These are phyloP conservation scores for Phytopythium vexans DNA, from an alignment of 352 stramenopile genomes.

Conservation along the genomic window DNA sequence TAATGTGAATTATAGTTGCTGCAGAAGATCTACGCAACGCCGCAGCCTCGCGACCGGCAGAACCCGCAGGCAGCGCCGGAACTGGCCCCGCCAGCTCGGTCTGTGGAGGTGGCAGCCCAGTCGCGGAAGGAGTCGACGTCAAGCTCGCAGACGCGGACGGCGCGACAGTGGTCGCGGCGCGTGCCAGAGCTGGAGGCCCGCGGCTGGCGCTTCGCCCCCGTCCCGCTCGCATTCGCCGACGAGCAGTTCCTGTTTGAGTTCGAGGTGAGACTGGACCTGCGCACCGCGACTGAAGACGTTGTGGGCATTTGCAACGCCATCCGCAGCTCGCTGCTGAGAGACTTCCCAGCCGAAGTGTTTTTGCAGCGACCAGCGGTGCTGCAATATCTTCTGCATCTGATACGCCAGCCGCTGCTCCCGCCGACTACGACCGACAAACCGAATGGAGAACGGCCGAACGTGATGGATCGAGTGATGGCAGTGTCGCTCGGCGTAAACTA, in stretches of 20 bases:
- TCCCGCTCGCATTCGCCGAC: constrained; percentile 51
- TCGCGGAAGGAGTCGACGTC: neutral
- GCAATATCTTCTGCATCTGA: constrained; percentile 59
- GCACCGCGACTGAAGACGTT: constrained; percentile 41
- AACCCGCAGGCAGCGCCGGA: neutral
- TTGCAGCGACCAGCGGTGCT: constrained; percentile 57
- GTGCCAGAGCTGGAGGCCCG: constrained; percentile 19
- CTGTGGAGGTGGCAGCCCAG: neutral
- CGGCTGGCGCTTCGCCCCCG: constrained; percentile 58
- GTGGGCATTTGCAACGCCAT: constrained; percentile 49
- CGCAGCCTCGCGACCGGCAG: neutral
- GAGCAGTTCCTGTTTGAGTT: constrained; percentile 81
- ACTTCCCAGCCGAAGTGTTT: constrained; percentile 71
- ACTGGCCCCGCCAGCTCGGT: neutral
- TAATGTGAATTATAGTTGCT: too few relatives aligned
- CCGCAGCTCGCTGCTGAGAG: constrained; percentile 47
- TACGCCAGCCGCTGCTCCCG: constrained; percentile 56
- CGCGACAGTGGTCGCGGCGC: constrained; percentile 7
- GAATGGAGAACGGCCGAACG: neutral
- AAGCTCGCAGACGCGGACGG: neutral
- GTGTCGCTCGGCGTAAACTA: constrained; percentile 61
- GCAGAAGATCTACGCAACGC: constrained; percentile 35
- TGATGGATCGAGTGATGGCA: constrained; percentile 23
- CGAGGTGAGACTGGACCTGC: constrained; percentile 64
- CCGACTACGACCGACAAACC: constrained; percentile 1